Base-by-base conservation (phyloP, 176 grass and related monocot genomes). In the Rhynchospora tenuis region DNA sequence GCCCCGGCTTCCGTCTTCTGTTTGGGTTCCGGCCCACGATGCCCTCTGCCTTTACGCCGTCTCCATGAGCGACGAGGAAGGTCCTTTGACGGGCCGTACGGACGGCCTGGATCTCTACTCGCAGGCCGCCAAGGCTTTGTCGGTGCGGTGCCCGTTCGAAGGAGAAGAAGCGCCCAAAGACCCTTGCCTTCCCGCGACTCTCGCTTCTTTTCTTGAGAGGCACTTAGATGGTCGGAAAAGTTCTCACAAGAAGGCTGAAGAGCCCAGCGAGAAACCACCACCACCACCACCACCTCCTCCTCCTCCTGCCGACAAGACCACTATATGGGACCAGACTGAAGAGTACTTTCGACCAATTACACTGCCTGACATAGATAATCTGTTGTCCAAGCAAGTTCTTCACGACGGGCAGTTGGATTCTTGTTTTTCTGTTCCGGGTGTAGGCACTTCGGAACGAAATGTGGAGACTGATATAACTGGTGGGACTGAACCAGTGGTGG, bases 271-370 rank as follows among this genome's bases (percentile, higher is more conserved):
- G 55, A 81, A 90, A 76, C 81, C 84, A 2, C 19, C 86, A 22
- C 52, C 47, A 0, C 33, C 33, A 2, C n/a, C n/a, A n/a, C n/a
- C n/a, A n/a, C n/a, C n/a, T n/a, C 65, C 61, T 58, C 60, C 83
- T 33, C 46, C 85, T 43, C 68, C 86, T 24, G 85, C 91, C 54
- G 59, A 79, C 12, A 59, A 69, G 57, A 84, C 72, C 75, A 79
- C 79, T 62, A 64, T 91, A 42, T 99, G 97, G 97, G 91, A 92
- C 47, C 89, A 96, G 76, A 93, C 91, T 42, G 97, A 99, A 87
- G 81, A 85, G 16, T 99, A 90, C 77, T 99, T 99, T 55, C 80
- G 97, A 45, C 89, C 88, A 3, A 80, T 99, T 3, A 89, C 86
- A 52, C 52, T 96, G 31, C 83, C 78, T 38, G 97, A 99, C 48